A percentile compares a stretch with the other conserved stretches of the same genome.
Conservation (phyloP, 305 asterid genomes). For the Caryopteris hybrid region DNA sequence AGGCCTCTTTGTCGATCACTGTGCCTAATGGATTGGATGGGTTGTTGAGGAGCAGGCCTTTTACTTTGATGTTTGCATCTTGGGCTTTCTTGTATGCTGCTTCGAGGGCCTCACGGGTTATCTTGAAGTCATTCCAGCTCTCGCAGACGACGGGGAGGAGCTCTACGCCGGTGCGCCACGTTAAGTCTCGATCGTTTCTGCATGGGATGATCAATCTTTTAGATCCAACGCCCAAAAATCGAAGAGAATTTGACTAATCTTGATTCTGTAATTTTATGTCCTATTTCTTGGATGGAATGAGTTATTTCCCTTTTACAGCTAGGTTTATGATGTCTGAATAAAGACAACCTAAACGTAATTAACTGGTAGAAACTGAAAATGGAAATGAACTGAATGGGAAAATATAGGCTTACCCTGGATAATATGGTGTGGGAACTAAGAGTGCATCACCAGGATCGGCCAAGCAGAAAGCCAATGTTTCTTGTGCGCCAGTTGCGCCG, state of each 20-base stretch:
- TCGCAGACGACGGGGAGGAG: constrained; percentile 59
- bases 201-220: too few relatives aligned
- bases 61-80: constrained; percentile 46
- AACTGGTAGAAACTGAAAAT: not conserved
- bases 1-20: constrained; percentile 42
- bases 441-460: constrained; percentile 78
- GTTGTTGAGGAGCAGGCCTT: constrained; percentile 63
- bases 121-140: constrained; percentile 52
- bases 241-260: too few relatives aligned
- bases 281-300: too few relatives aligned
- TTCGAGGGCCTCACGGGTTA: constrained; percentile 52
- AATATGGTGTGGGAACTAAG: constrained; percentile 75
- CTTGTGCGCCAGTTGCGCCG: constrained; percentile 83
- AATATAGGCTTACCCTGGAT: constrained; percentile 50
- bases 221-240: too few relatives aligned
- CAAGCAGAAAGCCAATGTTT: constrained; percentile 66
- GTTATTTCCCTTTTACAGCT: not conserved
- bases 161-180: constrained; percentile 65
- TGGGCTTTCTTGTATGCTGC: constrained; percentile 52
- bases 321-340: not conserved
- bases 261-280: too few relatives aligned
- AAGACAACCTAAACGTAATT: too few relatives aligned
- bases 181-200: constrained; percentile 76
- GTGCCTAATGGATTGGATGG: constrained; percentile 89
- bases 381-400: not conserved